Percentiles rank a stretch among this genome's conserved stretches.
Conservation (phyloP, 164 flowering plant species). For the Macadamia integrifolia region DNA sequence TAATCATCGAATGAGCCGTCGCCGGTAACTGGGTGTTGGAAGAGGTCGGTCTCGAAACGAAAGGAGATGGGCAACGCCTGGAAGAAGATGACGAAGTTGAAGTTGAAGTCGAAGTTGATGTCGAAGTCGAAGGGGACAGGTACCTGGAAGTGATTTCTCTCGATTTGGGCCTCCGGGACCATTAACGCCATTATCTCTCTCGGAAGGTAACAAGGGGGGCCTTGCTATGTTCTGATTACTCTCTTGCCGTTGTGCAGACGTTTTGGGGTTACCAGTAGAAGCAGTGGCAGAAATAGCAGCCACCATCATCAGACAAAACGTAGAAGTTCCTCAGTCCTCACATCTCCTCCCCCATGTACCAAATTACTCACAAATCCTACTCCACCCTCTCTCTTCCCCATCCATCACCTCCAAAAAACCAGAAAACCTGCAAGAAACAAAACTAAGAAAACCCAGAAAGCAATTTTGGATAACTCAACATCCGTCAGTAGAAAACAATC, state of each 20-base stretch:
- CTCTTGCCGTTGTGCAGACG: background rate
- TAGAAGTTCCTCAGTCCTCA: background rate
- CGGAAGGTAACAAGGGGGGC: constrained; percentile 50
- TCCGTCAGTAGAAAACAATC: background rate
- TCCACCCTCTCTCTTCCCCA: background rate
- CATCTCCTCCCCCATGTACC: background rate
- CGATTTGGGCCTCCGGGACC: constrained; percentile 45
- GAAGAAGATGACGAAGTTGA: constrained; percentile 34
- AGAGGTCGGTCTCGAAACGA: constrained; percentile 33
- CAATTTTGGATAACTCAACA: constrained; percentile 2
- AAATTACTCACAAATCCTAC: background rate
- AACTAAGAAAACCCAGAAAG: background rate
- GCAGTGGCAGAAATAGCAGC: constrained; percentile 3
- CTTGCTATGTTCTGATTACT: constrained; percentile 18
- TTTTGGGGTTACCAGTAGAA: background rate
- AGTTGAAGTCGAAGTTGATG: constrained; percentile 12
- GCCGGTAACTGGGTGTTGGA: constrained; percentile 15
- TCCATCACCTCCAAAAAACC: background rate
- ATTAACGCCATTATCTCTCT: constrained; percentile 39
- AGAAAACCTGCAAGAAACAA: background rate
- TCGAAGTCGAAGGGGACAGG: constrained; percentile 51
- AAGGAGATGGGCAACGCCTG: constrained; percentile 63
- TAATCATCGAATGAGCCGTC: constrained; percentile 14
- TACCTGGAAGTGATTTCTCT: constrained; percentile 69
- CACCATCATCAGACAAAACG: background rate